Percentiles rank a stretch among this genome's conserved stretches.
Evolutionary conservation across 192 early-diverging fungal genomes (phyloP).

Genomic region (Gamsiella multidivaricata): DNA sequence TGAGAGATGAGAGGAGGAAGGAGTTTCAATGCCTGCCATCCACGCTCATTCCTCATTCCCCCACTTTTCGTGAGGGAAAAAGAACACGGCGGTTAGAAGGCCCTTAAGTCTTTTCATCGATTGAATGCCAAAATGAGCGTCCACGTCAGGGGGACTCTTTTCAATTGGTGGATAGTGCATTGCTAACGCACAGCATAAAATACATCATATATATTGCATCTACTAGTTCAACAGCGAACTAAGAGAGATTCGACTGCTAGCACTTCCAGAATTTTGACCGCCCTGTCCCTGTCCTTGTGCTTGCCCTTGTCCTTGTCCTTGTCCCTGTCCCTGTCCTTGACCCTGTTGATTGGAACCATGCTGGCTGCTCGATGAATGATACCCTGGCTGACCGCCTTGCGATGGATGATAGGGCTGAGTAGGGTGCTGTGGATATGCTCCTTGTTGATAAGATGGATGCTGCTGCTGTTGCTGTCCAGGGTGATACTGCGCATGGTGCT

Average conservation of each 20-base stretch:
- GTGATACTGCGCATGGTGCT: neutral
- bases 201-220: neutral
- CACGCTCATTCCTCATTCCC: too few species aligned
- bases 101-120: too few species aligned
- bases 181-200: too few species aligned
- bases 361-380: neutral
- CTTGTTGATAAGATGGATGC: conserved; percentile 10
- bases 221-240: conserved; percentile 30
- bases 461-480: conserved; percentile 10
- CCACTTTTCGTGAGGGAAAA: too few species aligned
- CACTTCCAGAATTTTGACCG: conserved; percentile 2
- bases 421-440: neutral
- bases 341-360: conserved; percentile 6
- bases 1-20: too few species aligned
- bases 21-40: too few species aligned
- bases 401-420: conserved; percentile 4
- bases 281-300: neutral
- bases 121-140: too few species aligned
- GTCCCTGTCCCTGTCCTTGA: neutral
- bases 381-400: conserved; percentile 3
- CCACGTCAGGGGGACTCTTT: too few species aligned
- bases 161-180: too few species aligned
- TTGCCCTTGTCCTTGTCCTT: too few species aligned
- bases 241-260: conserved; percentile 25
- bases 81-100: too few species aligned